phyloP scores from a whole-genome alignment of 768 basidiomycete genomes.

The Boletus sp. region DNA sequence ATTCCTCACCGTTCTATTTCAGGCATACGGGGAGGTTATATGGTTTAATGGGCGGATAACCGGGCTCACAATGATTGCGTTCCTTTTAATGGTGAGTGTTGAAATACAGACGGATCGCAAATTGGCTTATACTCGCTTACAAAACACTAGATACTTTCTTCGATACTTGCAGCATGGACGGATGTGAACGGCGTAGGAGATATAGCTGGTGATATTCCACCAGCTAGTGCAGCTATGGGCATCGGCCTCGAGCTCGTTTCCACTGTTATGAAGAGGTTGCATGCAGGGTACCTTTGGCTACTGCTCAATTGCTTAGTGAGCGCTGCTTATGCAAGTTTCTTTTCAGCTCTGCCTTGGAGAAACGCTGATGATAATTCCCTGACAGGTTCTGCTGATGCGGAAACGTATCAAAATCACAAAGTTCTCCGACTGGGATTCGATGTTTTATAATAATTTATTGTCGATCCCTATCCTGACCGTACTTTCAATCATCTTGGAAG shows the following conservation, averaged over 20 bases:
- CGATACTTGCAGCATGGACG: constrained; percentile 94
- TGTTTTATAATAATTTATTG: constrained; percentile 97
- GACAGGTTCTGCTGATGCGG: constrained; percentile 89
- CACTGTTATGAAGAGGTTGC: constrained; percentile 48
- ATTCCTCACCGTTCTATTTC: not conserved
- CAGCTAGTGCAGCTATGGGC: constrained; percentile 26
- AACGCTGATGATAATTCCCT: not conserved
- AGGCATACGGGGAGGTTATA: constrained; percentile 97
- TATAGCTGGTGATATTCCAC: constrained; percentile 24
- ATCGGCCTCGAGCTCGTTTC: constrained; percentile 37
- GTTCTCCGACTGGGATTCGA: constrained; percentile 97
- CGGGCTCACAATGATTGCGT: constrained; percentile 81
- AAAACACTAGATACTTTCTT: constrained; percentile 72
- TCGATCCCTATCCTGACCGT: constrained; percentile 87
- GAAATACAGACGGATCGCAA: not conserved
- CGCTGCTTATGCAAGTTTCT: constrained; percentile 75
- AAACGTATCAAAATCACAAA: constrained; percentile 93
- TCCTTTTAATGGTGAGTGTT: constrained; percentile 79
- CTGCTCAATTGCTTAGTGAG: constrained; percentile 84
- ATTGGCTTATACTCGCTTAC: not conserved
- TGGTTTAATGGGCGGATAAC: constrained; percentile 95
- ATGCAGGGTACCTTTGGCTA: constrained; percentile 97
- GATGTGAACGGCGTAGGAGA: constrained; percentile 54
- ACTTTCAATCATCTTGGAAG: constrained; percentile 81
- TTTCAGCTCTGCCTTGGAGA: not conserved